These are phyloP conservation scores for Aspergillus proliferans DNA, from an alignment of 2,329 filamentous ascomycete genomes.

Conservation along the genomic window DNA sequence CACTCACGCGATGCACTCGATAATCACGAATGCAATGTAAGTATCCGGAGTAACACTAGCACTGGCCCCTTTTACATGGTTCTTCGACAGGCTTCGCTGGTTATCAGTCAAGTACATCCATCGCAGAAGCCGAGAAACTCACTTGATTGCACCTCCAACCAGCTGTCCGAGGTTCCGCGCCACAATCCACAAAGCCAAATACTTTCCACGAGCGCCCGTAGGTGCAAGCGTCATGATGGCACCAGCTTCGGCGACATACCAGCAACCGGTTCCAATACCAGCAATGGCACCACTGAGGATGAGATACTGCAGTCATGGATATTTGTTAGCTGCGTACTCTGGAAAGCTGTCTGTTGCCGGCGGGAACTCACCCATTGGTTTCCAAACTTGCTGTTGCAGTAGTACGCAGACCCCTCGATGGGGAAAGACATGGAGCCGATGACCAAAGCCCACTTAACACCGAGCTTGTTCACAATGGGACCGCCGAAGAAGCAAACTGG, in stretches of 20 bases:
- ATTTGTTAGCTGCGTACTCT: neutral
- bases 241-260: slow-evolving; percentile 47
- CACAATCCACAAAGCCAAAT: slow-evolving; percentile 45
- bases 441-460: slow-evolving; percentile 43
- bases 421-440: slow-evolving; percentile 40
- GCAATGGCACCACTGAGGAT: slow-evolving; percentile 35
- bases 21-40: slow-evolving; percentile 44
- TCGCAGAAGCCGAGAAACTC: slow-evolving; percentile 9
- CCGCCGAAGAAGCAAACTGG: slow-evolving; percentile 39
- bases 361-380: slow-evolving; percentile 40
- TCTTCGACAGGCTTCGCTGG: slow-evolving; percentile 29
- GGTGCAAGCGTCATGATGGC: slow-evolving; percentile 46
- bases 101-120: neutral
- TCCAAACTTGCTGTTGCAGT: slow-evolving; percentile 46
- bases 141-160: slow-evolving; percentile 44
- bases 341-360: neutral
- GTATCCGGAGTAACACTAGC: slow-evolving; percentile 42
- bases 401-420: slow-evolving; percentile 44
- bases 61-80: slow-evolving; percentile 27
- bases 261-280: slow-evolving; percentile 40
- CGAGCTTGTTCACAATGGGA: slow-evolving; percentile 43
- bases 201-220: slow-evolving; percentile 43
- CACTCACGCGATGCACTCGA: slow-evolving; percentile 40
- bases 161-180: slow-evolving; percentile 44
- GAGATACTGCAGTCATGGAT: slow-evolving; percentile 27